Evolutionary conservation across 257 asterid genomes (phyloP).

Genomic region (Thymus mandschuricus): DNA sequence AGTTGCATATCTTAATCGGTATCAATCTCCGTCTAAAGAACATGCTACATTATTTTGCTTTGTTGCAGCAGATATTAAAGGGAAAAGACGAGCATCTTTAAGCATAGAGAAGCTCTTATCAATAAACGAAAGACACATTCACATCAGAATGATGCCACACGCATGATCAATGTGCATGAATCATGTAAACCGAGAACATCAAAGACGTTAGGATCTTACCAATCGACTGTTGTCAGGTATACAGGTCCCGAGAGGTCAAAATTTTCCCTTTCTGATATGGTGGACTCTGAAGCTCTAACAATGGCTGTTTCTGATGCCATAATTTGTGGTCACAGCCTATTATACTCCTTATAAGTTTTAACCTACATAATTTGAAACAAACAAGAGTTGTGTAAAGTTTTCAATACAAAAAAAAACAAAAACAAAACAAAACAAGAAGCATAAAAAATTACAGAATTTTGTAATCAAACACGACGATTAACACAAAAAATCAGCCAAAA

Average conservation of each 20-base stretch:
- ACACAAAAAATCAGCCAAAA: background rate
- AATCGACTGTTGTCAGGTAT: constrained; percentile 70
- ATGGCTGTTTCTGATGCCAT: constrained; percentile 61
- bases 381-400: background rate
- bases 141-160: background rate
- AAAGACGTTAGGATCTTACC: constrained; percentile 47
- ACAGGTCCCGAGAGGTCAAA: constrained; percentile 72
- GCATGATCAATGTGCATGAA: background rate
- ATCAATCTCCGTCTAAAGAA: constrained; percentile 8
- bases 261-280: constrained; percentile 68
- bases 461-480: background rate
- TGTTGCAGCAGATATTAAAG: background rate
- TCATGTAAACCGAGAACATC: constrained; percentile 6
- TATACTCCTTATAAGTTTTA: constrained; percentile 14
- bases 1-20: background rate
- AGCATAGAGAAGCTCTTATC: constrained; percentile 12
- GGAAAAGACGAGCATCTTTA: background rate
- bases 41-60: background rate
- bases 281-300: constrained; percentile 51
- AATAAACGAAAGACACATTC: constrained; percentile 1
- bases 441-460: background rate
- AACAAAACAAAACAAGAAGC: background rate
- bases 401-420: background rate
- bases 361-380: constrained; percentile 36
- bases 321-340: constrained; percentile 7